Base-by-base conservation (phyloP, 2,329 filamentous ascomycete genomes). In the Ilyonectria robusta region DNA sequence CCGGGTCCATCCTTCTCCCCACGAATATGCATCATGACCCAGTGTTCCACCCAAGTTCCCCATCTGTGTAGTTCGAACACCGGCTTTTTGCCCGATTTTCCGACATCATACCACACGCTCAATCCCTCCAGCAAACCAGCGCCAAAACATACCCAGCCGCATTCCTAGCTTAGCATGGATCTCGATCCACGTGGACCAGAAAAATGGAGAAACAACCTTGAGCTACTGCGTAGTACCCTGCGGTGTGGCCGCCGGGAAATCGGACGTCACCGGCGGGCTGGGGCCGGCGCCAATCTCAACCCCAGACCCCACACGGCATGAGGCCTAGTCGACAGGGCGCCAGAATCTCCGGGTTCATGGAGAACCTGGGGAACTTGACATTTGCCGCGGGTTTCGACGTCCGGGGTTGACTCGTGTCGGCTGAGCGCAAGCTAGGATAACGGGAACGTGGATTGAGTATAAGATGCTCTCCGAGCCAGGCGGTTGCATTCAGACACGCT, bases 51-150 rank as follows among this genome's bases (percentile, higher is more conserved):
- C 44, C 11, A 47, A 9, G 26, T n/a, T 26, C 35, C n/a, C 35
- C 42, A 10, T 61, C 21, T 13, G 13, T 47, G 29, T 37, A 59
- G 13, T 31, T 6, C 19, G 19, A 10, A 10, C 17, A 61, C 58
- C 66, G 66, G 66, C 42, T 54, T 54, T 47, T 68, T 51, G 51
- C 5, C 47, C 46, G 51, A 68, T 68, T 68, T 68, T 57, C 66
- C 66, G 66, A 48, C 46, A 15, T 47, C 33, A 23, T 44, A 3
- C 60, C 44, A 56, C 56, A 33, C 35, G 2, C 19, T 19, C 15
- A 15, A 33, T 33, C 6, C 26, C 19, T n/a, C 6, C 29, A 26
- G 37, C 29, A 37, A 33, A 8, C n/a, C 42, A 63, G 40, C 26
- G 8, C 44, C 37, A 35, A 50, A 35, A 19, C 17, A 26, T 15